phyloP scores from a whole-genome alignment of 2,329 filamentous ascomycete genomes.

The Sordariomycetes sp. region DNA sequence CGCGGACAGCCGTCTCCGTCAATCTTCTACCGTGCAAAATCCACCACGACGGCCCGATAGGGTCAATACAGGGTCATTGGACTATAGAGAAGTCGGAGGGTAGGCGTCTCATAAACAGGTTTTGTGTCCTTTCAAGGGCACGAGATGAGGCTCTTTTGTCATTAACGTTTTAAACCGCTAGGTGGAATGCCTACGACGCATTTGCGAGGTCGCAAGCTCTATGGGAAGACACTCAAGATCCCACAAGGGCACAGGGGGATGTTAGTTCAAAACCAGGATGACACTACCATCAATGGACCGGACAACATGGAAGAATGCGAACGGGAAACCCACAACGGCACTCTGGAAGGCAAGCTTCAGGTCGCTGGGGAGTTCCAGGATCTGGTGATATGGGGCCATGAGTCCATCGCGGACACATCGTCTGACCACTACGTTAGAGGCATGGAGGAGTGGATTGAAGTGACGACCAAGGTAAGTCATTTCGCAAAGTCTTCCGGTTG shows the following conservation, averaged over 20 bases:
- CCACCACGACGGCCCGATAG: slow-evolving; percentile 62
- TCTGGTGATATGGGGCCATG: slow-evolving; percentile 76
- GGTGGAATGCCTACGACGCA: slow-evolving; percentile 45
- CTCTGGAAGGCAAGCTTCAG: slow-evolving; percentile 39
- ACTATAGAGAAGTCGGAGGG: slow-evolving; percentile 35
- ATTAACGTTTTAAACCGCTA: slow-evolving; percentile 12
- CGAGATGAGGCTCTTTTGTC: slow-evolving; percentile 9
- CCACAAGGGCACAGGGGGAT: slow-evolving; percentile 61
- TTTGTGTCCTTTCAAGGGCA: neutral
- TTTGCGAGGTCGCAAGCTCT: slow-evolving; percentile 69
- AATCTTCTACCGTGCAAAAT: slow-evolving; percentile 74
- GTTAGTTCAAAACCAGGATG: slow-evolving; percentile 33
- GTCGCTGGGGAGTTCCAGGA: slow-evolving; percentile 58
- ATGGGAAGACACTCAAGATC: slow-evolving; percentile 51
- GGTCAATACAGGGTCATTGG: slow-evolving; percentile 57
- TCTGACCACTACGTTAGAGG: slow-evolving; percentile 60
- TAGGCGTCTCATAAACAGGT: slow-evolving; percentile 10
- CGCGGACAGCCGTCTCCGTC: slow-evolving; percentile 30
- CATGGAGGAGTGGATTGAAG: slow-evolving; percentile 67
- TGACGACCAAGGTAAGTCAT: slow-evolving; percentile 49
- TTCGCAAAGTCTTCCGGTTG: neutral
- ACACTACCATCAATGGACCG: slow-evolving; percentile 15
- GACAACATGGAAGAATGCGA: slow-evolving; percentile 17
- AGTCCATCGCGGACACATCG: slow-evolving; percentile 42
- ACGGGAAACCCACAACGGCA: slow-evolving; percentile 15